Base-by-base conservation (phyloP, 164 flowering plant genomes). In the Umbilicus rupestris region DNA sequence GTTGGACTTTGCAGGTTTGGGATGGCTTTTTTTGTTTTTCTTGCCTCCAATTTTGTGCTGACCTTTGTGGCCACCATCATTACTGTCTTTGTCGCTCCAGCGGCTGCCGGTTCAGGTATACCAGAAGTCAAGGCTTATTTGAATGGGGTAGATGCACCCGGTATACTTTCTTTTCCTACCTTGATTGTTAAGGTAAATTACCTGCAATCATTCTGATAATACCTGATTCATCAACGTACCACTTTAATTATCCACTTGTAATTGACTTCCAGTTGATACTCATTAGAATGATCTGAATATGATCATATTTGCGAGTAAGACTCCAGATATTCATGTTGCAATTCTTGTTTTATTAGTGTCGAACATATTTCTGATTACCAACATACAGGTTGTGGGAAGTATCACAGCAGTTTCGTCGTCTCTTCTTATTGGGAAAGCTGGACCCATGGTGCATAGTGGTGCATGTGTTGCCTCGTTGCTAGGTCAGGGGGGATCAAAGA, bases 81-180 rank as follows among this genome's bases (percentile, higher is more conserved):
- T 50, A 88, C 95, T 46, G 82, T 84, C 8, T 82, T 68, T 67
- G 26, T 88, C 33, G 79, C 92, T 0, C 96, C 98, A 16, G 82
- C 78, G 7, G 92, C 96, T 12, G 85, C 98, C 67, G 96, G 96
- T 17, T 89, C 98, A 0, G 96, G 98, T 58, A 85, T 89, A 63
- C 95, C 98, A 3, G 98, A 92, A 81, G 87, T 92, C 12, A 88
- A 92, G 84, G 96, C 98, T 37, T 92, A 86, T 74, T 57, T 92
- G 78, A 92, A 92, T 75, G 98, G 98, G 4, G 96, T 92, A 24
- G 98, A 92, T 73, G 89, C 95, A 0, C 96, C 96, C 0, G 84
- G 75, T 19, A 84, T 92, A 20, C 79, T 87, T 67, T 75, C 90
- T 0, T 60, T 72, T 0, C 72, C 73, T 24, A 89, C 95, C 50